Evolutionary conservation across 805 yeast genomes (phyloP).

Genomic region (Ogataea thermomethanolica): DNA sequence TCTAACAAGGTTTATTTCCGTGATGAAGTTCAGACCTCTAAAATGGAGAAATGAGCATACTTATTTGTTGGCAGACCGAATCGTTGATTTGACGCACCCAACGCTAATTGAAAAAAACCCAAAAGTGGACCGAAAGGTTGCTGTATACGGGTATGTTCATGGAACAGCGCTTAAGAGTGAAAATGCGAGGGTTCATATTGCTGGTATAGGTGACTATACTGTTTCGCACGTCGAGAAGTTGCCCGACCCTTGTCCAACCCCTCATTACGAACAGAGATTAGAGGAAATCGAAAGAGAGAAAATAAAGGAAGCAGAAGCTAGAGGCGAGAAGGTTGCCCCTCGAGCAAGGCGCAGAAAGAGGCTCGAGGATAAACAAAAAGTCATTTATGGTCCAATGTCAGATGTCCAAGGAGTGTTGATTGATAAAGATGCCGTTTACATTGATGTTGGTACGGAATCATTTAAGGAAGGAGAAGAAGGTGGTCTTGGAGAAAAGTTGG

Average conservation of each 20-base stretch:
- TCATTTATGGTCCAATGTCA: slow-evolving; percentile 98
- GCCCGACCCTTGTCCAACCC: slow-evolving; percentile 99
- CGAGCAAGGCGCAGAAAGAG: slow-evolving; percentile 74
- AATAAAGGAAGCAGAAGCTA: slow-evolving; percentile 59
- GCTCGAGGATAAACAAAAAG: slow-evolving; percentile 88
- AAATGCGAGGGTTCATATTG: slow-evolving; percentile 81
- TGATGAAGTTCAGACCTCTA: slow-evolving; percentile 97
- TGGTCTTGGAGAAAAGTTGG: slow-evolving; percentile 85
- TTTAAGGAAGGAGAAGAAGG: slow-evolving; percentile 33
- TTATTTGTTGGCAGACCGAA: slow-evolving; percentile 83
- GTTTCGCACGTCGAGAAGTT: slow-evolving; percentile 77
- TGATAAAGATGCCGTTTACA: slow-evolving; percentile 96
- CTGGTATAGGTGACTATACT: slow-evolving; percentile 91
- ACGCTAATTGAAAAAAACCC: slow-evolving; percentile 70
- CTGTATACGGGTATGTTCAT: slow-evolving; percentile 90
- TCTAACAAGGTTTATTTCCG: slow-evolving; percentile 86
- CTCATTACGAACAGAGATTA: slow-evolving; percentile 79
- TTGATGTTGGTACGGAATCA: slow-evolving; percentile 59
- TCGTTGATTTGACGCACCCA: slow-evolving; percentile 92
- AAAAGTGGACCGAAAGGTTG: slow-evolving; percentile 84
- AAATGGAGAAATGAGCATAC: slow-evolving; percentile 99
- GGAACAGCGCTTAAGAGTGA: slow-evolving; percentile 78
- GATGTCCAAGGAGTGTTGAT: slow-evolving; percentile 98
- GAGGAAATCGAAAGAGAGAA: slow-evolving; percentile 79
- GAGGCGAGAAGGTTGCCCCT: slow-evolving; percentile 48